These are phyloP conservation scores for Wallacemonas collosoma DNA, from an alignment of 208 protist species.

Conservation along the genomic window DNA sequence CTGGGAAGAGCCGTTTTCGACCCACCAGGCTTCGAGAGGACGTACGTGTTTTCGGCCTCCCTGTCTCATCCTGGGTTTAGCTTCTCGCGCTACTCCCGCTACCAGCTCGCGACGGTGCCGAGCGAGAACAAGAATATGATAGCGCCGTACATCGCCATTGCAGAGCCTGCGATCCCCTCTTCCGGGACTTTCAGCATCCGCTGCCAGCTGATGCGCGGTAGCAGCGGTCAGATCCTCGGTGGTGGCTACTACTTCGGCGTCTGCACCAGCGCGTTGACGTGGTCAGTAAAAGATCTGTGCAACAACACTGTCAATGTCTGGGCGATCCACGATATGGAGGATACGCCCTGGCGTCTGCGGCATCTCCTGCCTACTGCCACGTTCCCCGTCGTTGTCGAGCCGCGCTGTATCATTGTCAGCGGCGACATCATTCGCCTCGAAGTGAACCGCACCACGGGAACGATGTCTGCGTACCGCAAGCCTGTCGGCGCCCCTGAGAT, in stretches of 20 bases:
- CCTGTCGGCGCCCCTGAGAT: conserved; percentile 80
- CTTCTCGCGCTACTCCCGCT: conserved; percentile 75
- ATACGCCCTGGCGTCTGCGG: conserved; percentile 77
- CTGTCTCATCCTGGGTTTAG: conserved; percentile 77
- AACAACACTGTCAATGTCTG: conserved; percentile 72
- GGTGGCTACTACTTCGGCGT: conserved; percentile 92
- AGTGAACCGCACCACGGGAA: conserved; percentile 74
- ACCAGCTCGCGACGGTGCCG: conserved; percentile 75
- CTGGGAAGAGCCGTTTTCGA: conserved; percentile 28
- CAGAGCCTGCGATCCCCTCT: conserved; percentile 70
- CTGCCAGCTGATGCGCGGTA: conserved; percentile 82
- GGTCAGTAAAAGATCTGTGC: conserved; percentile 75
- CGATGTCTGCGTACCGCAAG: conserved; percentile 85
- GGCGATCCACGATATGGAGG: conserved; percentile 91
- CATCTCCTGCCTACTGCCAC: conserved; percentile 60
- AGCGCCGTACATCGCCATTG: conserved; percentile 87
- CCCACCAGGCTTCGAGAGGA: conserved; percentile 42
- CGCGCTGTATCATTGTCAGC: conserved; percentile 87
- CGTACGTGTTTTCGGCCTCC: conserved; percentile 72
- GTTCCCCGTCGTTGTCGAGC: conserved; percentile 73
- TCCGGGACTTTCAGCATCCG: conserved; percentile 66
- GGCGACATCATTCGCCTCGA: conserved; percentile 86
- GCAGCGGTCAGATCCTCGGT: conserved; percentile 87
- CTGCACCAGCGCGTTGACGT: conserved; percentile 64
- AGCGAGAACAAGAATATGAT: conserved; percentile 57